A percentile compares a stretch with the other conserved stretches of the same genome.
Evolutionary conservation across 2,329 filamentous ascomycete species (phyloP).

Genomic region (Penicillium sp.): DNA sequence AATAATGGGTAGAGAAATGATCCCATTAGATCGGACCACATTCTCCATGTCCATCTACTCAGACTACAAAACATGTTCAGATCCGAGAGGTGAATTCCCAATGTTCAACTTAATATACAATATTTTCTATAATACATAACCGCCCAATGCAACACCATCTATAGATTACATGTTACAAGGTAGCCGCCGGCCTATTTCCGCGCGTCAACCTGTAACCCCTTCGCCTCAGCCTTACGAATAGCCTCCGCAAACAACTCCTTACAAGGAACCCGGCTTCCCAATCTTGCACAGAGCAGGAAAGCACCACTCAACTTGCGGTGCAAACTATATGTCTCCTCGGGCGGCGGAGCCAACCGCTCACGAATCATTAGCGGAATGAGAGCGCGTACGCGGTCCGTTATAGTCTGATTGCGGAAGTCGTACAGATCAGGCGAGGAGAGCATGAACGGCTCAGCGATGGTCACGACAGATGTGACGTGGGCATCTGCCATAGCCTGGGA

Average conservation of each 20-base stretch:
- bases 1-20: not conserved
- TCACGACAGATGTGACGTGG: constrained; percentile 82
- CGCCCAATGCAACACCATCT: not conserved
- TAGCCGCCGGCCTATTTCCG: not conserved
- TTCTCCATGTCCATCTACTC: not conserved
- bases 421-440: constrained; percentile 75
- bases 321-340: constrained; percentile 94
- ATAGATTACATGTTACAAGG: not conserved
- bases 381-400: constrained; percentile 84
- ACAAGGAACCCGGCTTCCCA: constrained; percentile 81
- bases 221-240: constrained; percentile 27
- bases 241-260: constrained; percentile 67
- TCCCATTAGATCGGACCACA: not conserved
- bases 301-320: constrained; percentile 95
- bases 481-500: constrained; percentile 83
- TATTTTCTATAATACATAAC: constrained; percentile 2
- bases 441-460: constrained; percentile 87
- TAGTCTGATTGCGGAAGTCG: constrained; percentile 91
- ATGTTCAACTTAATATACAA: not conserved
- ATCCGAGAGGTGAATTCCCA: not conserved
- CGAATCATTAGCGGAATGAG: constrained; percentile 91
- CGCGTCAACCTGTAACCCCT: constrained; percentile 14
- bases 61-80: not conserved
- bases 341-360: constrained; percentile 84
- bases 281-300: constrained; percentile 82